These are phyloP conservation scores for Orbilia oligospora DNA, from an alignment of 2,329 filamentous ascomycete genomes.

Conservation along the genomic window DNA sequence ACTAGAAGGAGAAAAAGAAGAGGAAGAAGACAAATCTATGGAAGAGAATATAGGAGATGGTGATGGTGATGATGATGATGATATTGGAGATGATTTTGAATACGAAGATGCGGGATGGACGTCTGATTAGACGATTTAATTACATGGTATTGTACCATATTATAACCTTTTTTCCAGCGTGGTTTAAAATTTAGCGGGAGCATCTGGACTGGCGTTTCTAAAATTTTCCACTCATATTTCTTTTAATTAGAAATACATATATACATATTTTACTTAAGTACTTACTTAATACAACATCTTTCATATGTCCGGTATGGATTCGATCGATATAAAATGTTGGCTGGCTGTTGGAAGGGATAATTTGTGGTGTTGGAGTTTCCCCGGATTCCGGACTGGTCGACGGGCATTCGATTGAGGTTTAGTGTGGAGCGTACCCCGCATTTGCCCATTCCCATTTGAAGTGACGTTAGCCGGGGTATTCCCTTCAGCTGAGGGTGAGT, in stretches of 20 bases:
- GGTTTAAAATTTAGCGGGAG: not conserved
- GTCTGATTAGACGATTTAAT: constrained; percentile 11
- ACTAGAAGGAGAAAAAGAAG: not conserved
- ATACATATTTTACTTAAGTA: too few species aligned
- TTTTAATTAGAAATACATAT: too few species aligned
- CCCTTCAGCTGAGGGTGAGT: constrained; percentile 26
- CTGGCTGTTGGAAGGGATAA: constrained; percentile 20
- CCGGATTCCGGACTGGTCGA: constrained; percentile 45
- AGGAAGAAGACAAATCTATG: constrained; percentile 14
- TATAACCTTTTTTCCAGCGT: too few species aligned
- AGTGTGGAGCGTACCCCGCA: constrained; percentile 51
- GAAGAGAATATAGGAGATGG: not conserved
- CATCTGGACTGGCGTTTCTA: constrained; percentile 6
- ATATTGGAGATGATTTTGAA: constrained; percentile 47
- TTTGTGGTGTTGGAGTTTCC: constrained; percentile 37
- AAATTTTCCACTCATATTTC: too few species aligned
- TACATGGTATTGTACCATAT: too few species aligned
- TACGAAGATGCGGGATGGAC: constrained; percentile 56
- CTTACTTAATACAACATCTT: too few species aligned
- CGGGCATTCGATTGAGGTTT: constrained; percentile 25
- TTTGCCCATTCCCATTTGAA: constrained; percentile 58
- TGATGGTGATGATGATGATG: constrained; percentile 24
- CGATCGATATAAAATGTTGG: not conserved
- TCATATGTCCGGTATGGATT: too few species aligned
- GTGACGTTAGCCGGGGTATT: constrained; percentile 43